Evolutionary conservation across 2,329 filamentous ascomycete genomes (phyloP).

Genomic region (Fusarium devonianum): DNA sequence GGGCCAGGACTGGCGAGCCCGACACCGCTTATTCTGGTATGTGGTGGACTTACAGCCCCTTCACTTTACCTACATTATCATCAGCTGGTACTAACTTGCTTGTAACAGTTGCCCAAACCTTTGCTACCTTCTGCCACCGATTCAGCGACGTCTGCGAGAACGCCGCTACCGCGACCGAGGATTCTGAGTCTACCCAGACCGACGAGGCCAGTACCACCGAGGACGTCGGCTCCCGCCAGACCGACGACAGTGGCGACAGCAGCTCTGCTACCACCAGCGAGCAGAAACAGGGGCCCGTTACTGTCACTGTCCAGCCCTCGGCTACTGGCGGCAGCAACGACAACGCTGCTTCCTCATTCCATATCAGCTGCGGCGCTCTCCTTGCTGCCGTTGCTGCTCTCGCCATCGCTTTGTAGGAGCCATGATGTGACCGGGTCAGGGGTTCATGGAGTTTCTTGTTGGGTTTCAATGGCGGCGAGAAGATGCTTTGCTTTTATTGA

Average conservation of each 20-base stretch:
- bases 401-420: slow-evolving; percentile 36
- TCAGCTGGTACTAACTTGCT: slow-evolving; percentile 19
- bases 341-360: slow-evolving; percentile 30
- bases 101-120: slow-evolving; percentile 40
- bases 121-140: slow-evolving; percentile 43
- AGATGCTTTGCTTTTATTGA: slow-evolving; percentile 29
- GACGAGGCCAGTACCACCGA: slow-evolving; percentile 15
- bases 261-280: slow-evolving; percentile 13
- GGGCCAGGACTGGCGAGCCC: slow-evolving; percentile 42
- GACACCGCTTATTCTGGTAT: slow-evolving; percentile 40
- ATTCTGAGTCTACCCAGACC: slow-evolving; percentile 13
- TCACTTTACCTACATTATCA: neutral
- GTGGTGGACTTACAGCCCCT: slow-evolving; percentile 9
- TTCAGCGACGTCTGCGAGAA: slow-evolving; percentile 42
- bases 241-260: slow-evolving; percentile 1
- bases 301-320: slow-evolving; percentile 33
- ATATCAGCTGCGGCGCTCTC: slow-evolving; percentile 32
- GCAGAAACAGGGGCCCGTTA: slow-evolving; percentile 19
- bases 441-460: slow-evolving; percentile 9
- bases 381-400: slow-evolving; percentile 35
- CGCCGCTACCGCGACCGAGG: slow-evolving; percentile 10
- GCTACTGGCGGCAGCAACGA: slow-evolving; percentile 12
- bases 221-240: slow-evolving; percentile 7
- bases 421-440: neutral
- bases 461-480: slow-evolving; percentile 8